Evolutionary conservation across 306 rosid species (phyloP), one percentile per base, ranked within the genome.

Genomic region (Echinosophora koreensis): DNA sequence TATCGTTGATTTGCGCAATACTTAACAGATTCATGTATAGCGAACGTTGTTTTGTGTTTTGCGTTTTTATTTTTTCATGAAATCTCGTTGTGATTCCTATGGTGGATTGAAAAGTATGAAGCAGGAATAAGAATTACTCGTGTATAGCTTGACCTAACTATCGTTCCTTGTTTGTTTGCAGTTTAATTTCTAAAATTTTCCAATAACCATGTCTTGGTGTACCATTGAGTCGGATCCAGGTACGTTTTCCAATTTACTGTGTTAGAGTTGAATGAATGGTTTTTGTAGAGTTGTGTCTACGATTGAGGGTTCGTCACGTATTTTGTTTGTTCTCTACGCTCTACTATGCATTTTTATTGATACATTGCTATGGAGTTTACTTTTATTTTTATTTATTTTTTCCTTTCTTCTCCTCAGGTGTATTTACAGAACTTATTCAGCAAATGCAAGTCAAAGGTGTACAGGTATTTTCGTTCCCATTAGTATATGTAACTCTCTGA

Each of bases 181-280:
- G 98, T 72, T 73, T 71, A 38, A 27, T 70, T 82, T 35, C 11
- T 79, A 49, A 46, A 73, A 64, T 61, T 42, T 66, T 30, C 41
- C 61, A 82, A 86, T 65, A 87, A 95, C 11, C 50, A 44, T 95
- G 97, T 92, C 99, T 86, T 95, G 99, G 99, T 95, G 99, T 77
- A 92, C 99, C n/a, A 92, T 95, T 82, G 99, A 95, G 81, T 95
- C 99, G 42, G 99, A 95, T 87, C 99, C 97, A 2, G 97, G 99
- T 95, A 91, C 71, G 80, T 14, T 74, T 35, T 35, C 6, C 77
- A 6, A 16, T 14, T 12, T 47, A 13, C 1, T 12, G 3, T 12
- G 5, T 35, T 35, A 35, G 5, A 44, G 6, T 47, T 0, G 2
- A 22, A 1, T 74, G 15, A 9, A 63, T 70, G 42, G 3, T 60